A percentile compares a stretch with the other conserved stretches of the same genome.
Evolutionary conservation across 306 rosid genomes (phyloP).

Genomic region (Urtica urens): DNA sequence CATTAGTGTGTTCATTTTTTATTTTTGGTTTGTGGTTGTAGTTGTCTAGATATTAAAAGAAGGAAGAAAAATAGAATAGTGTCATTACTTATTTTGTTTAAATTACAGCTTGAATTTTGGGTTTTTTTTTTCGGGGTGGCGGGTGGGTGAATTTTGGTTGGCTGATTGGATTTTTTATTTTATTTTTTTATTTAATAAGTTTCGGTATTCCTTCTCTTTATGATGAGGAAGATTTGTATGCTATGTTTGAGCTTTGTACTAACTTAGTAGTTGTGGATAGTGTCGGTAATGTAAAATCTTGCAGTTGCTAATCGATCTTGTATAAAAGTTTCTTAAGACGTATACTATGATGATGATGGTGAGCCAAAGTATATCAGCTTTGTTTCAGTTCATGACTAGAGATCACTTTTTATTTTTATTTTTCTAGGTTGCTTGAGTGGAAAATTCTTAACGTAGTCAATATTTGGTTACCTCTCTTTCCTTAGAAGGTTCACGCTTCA

Average conservation of each 20-base stretch:
- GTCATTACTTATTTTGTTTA: not conserved
- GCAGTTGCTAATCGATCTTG: too few relatives aligned
- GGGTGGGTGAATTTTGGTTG: constrained; percentile 8
- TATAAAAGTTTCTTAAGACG: too few relatives aligned
- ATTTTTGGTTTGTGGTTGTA: constrained; percentile 2
- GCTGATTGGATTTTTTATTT: constrained; percentile 6
- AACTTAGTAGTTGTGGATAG: constrained; percentile 5
- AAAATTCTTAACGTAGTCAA: too few relatives aligned
- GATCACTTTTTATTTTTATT: too few relatives aligned
- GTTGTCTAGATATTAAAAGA: too few relatives aligned
- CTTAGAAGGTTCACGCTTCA: too few relatives aligned
- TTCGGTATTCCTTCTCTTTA: not conserved
- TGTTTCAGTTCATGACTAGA: too few relatives aligned
- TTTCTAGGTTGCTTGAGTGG: too few relatives aligned
- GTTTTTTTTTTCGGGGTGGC: constrained; percentile 11
- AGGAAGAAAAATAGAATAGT: too few relatives aligned
- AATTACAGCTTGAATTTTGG: constrained; percentile 18
- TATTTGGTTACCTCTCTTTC: too few relatives aligned
- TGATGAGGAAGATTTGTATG: constrained; percentile 1
- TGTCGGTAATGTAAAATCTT: constrained; percentile 13
- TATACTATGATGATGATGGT: too few relatives aligned
- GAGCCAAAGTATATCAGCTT: too few relatives aligned
- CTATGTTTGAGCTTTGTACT: constrained; percentile 9
- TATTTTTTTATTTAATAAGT: not conserved
- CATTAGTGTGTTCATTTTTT: constrained; percentile 7